Evolutionary conservation across 768 basidiomycete genomes (phyloP), one percentile per base, ranked within the genome.

Genomic region (Artomyces pyxidatus): DNA sequence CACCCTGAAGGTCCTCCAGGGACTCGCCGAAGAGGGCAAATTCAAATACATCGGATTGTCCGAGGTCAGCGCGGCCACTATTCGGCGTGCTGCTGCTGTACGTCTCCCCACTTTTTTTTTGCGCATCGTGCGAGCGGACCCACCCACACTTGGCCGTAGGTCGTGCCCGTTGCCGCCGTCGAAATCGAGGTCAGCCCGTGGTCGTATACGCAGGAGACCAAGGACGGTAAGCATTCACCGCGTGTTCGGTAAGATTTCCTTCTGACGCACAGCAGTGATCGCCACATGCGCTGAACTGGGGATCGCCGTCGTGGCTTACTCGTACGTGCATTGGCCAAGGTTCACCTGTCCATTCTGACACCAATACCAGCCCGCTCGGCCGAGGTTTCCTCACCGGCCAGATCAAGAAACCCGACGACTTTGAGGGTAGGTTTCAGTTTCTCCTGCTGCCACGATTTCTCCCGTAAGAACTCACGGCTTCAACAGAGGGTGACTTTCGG

Each of bases 101-200:
- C 55, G 71, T 66, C 30, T 14, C 6, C n/a, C n/a, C n/a, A n/a
- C n/a, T n/a, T n/a, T 37, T 6, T 17, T 32, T 14, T 37, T 26
- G 17, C 17, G 21, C 28, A 9, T 28, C 7, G 23, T 21, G 16
- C 8, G n/a, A 3, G 7, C 16, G 17, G 19, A 42, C 3, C 27
- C 5, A 11, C 2, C 8, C 8, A 6, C 26, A 16, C 47, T 25
- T 4, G 26, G 11, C 23, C 7, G 3, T 41, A 81, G 75, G 66
- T 82, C 9, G 68, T 74, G 39, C 78, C 76, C 1, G 72, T 84
- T 49, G 69, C 76, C 11, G 68, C 75, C 14, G 77, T 81, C 7
- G 83, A 87, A 60, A 81, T 85, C 45, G 85, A 87, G 60, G 65
- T 82, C 37, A 82, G 78, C 56, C 72, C 77, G 2, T 83, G 78